A percentile compares a stretch with the other conserved stretches of the same genome.
phyloP scores from a whole-genome alignment of 208 protist species.

The Wallacemonas sp. region DNA sequence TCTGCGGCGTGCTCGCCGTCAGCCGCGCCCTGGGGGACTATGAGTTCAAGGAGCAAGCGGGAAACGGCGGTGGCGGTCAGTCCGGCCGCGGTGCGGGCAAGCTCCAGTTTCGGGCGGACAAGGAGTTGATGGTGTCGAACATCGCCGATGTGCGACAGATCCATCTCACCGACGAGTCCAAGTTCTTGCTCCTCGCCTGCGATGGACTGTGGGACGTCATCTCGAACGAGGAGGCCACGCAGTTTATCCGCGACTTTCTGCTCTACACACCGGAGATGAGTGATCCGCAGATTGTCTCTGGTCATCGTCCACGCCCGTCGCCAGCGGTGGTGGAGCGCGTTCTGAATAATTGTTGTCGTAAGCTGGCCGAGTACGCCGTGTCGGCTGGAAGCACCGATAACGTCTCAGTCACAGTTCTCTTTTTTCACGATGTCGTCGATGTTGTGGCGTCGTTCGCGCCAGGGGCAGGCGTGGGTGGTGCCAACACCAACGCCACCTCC shows the following conservation, averaged over 20 bases:
- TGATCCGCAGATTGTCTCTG: slow-evolving; percentile 24
- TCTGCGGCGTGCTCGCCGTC: slow-evolving; percentile 90
- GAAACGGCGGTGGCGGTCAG: slow-evolving; percentile 25
- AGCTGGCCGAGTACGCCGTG: slow-evolving; percentile 82
- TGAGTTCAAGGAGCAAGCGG: slow-evolving; percentile 74
- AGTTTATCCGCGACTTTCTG: slow-evolving; percentile 77
- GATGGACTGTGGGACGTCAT: slow-evolving; percentile 91
- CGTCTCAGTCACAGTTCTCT: slow-evolving; percentile 72
- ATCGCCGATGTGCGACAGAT: slow-evolving; percentile 75
- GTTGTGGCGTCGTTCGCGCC: slow-evolving; percentile 60
- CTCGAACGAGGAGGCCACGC: slow-evolving; percentile 79
- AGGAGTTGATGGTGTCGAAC: slow-evolving; percentile 80
- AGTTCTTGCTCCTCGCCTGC: slow-evolving; percentile 82
- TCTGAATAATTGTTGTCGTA: slow-evolving; percentile 75
- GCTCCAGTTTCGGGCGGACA: slow-evolving; percentile 22
- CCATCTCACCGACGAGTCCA: slow-evolving; percentile 66
- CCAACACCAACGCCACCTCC: not conserved
- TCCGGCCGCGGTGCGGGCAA: slow-evolving; percentile 4
- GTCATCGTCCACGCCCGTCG: slow-evolving; percentile 37
- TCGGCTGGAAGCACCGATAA: slow-evolving; percentile 82
- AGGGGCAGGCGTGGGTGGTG: too few species aligned
- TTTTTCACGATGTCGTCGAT: slow-evolving; percentile 83
- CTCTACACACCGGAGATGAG: slow-evolving; percentile 73
- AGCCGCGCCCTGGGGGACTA: slow-evolving; percentile 91
- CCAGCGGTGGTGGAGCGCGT: slow-evolving; percentile 46